Evolutionary conservation across 495 filamentous ascomycete species (phyloP).

Genomic region (Rhizodiscina lignyota): DNA sequence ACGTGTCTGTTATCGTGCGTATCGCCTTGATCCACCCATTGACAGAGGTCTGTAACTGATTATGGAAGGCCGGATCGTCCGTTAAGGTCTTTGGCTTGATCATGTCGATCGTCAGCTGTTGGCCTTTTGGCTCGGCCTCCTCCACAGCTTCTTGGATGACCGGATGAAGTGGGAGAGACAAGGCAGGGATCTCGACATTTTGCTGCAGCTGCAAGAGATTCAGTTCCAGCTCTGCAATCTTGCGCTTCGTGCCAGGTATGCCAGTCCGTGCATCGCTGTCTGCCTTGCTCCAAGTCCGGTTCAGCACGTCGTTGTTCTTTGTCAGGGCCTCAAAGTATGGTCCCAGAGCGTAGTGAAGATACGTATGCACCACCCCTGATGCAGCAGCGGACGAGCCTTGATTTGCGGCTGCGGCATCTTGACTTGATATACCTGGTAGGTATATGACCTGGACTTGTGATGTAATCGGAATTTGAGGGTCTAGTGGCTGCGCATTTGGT

Average conservation of each 20-base stretch:
- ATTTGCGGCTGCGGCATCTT: slow-evolving; percentile 43
- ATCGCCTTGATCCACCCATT: slow-evolving; percentile 98
- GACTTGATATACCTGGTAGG: slow-evolving; percentile 58
- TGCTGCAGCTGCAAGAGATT: slow-evolving; percentile 83
- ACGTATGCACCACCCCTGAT: slow-evolving; percentile 67
- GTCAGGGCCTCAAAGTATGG: slow-evolving; percentile 94
- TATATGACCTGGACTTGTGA: slow-evolving; percentile 85
- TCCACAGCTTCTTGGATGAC: slow-evolving; percentile 72
- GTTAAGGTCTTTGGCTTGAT: slow-evolving; percentile 39
- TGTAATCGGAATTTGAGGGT: slow-evolving; percentile 57
- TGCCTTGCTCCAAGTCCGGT: slow-evolving; percentile 45
- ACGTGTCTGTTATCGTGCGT: slow-evolving; percentile 89
- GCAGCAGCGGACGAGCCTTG: slow-evolving; percentile 35
- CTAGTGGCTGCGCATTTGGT: slow-evolving; percentile 68
- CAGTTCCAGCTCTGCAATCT: slow-evolving; percentile 80
- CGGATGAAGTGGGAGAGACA: slow-evolving; percentile 70
- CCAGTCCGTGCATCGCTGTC: slow-evolving; percentile 85
- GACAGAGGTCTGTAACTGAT: slow-evolving; percentile 80
- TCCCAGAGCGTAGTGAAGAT: slow-evolving; percentile 72
- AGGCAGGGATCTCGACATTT: slow-evolving; percentile 90
- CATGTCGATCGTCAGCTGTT: too few relatives aligned
- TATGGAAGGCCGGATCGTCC: slow-evolving; percentile 76
- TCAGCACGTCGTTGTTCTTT: slow-evolving; percentile 56
- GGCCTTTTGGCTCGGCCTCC: slow-evolving; percentile 37
- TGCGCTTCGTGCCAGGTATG: slow-evolving; percentile 91